Base-by-base conservation (phyloP, 169 alveolate species). In the Plasmodium yoelii region DNA sequence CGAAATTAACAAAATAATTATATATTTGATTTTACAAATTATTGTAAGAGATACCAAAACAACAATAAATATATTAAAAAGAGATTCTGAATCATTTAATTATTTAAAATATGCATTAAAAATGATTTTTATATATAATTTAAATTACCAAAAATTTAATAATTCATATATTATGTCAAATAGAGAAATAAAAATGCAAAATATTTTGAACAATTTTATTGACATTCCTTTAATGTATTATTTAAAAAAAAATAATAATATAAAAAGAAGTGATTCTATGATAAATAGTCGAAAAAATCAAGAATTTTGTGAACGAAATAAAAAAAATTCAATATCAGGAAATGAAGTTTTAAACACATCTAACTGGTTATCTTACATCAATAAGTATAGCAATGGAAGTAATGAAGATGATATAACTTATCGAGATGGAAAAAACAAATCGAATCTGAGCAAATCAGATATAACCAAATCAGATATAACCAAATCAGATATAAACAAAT, bases 31-130 rank as follows among this genome's bases (percentile, higher is more conserved):
- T 59, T 46, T 86, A 6, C 91, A 86, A 56, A 60, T 86, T 1
- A 47, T 86, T 51, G 34, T 86, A 6, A 12, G 91, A 12, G 91
- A 86, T 13, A 44, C 60, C 2, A 86, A 72, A 70, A 86, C 91
- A 5, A 86, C 91, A 13, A 86, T 86, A 8, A 86, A 86, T 26
- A 57, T 86, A 0, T 73, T 86, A 34, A 86, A 71, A 55, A 56
- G 91, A 51, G 91, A 86, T 15, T 39, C 34, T 18, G 91, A 86
- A 42, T 70, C 91, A 1, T 86, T 86, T 60, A 86, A 86, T 24
- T 86, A 69, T 44, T 56, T 86, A 19, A 86, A 86, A 69, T 68
- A 42, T 56, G 87, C 91, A 5, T 26, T 86, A 22, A 72, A 68
- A 26, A 69, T 8, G 51, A 69, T 86, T n/a, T 86, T 86, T 57